These are phyloP conservation scores for Penicillium sp. DNA, from an alignment of 2,329 filamentous ascomycete genomes.

Conservation along the genomic window DNA sequence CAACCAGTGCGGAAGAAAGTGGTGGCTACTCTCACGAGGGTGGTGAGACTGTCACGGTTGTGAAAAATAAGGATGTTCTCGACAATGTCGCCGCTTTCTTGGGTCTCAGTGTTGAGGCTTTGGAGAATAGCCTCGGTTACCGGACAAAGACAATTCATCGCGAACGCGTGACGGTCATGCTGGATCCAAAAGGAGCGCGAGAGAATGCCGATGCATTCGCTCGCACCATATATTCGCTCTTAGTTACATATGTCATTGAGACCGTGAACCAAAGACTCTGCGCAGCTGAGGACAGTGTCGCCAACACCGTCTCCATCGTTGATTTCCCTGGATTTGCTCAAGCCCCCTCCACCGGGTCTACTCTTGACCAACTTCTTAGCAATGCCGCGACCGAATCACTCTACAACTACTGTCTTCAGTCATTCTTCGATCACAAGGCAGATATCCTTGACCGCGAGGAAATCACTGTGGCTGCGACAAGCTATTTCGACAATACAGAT, in stretches of 20 bases:
- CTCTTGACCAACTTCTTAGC: slow-evolving; percentile 87
- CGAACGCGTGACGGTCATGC: slow-evolving; percentile 97
- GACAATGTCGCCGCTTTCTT: slow-evolving; percentile 89
- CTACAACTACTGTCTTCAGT: slow-evolving; percentile 90
- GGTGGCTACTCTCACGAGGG: slow-evolving; percentile 96
- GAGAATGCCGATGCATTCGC: slow-evolving; percentile 93
- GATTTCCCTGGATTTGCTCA: slow-evolving; percentile 96
- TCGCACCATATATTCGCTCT: slow-evolving; percentile 84
- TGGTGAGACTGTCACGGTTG: slow-evolving; percentile 76
- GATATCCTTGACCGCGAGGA: slow-evolving; percentile 94
- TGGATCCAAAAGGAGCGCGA: slow-evolving; percentile 85
- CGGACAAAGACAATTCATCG: slow-evolving; percentile 95
- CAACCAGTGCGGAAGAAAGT: slow-evolving; percentile 79
- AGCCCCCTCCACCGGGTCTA: slow-evolving; percentile 75
- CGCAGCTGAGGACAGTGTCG: slow-evolving; percentile 80
- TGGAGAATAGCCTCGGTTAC: slow-evolving; percentile 88
- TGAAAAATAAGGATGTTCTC: slow-evolving; percentile 91
- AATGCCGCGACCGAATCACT: slow-evolving; percentile 90
- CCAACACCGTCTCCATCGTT: slow-evolving; percentile 90
- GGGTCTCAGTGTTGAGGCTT: slow-evolving; percentile 73
- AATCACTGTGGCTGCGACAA: slow-evolving; percentile 82
- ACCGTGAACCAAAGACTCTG: slow-evolving; percentile 87
- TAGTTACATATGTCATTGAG: slow-evolving; percentile 93
- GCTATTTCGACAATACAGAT: slow-evolving; percentile 97
- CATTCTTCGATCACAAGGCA: slow-evolving; percentile 92